Base-by-base conservation (phyloP, 228 moss, liverwort and hornwort species). In the Sphagnum magellanicum region DNA sequence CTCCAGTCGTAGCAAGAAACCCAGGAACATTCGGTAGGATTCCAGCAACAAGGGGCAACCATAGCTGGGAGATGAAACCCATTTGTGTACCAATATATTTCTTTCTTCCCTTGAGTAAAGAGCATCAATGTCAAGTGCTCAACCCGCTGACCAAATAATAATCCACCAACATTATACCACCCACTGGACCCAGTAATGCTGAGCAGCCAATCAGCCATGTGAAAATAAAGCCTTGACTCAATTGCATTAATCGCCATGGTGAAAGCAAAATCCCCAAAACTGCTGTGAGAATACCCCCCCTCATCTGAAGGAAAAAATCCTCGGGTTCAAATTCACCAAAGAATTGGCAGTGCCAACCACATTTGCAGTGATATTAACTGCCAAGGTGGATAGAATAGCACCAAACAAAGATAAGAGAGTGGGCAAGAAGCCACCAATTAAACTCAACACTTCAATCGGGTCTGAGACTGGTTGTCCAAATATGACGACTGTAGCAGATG, bases 291-390 rank as follows among this genome's bases (percentile, higher is more conserved):
- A 83, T 6, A 53, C 79, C 79, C 53, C 70, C 79, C 50, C 50
- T 74, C 17, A 0, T 59, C 79, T 61, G 71, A 83, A 83, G 1
- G 83, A 83, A 50, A 83, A 79, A 5, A 57, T 17, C 0, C 76
- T 50, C 8, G 79, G 83, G 52, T 76, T 72, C 16, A 83, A 6
- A 51, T 83, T 83, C 50, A 83, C 76, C 8, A 83, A 53, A 52
- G 83, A 79, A 74, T 83, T 83, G 3, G 83, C 83, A 59, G 83
- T 79, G 6, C 79, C 83, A 62, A 83, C 83, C 47, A 83, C 76
- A n/a, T 83, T 83, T 6, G 83, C 83, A 10, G 83, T 79, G 57
- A 83, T 83, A 62, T 83, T 83, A 16, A 79, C 79, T 8, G 76
- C 76, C 52, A 83, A 59, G 0, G 83, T 83, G 32, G 83, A 79